phyloP scores from a whole-genome alignment of 257 asterid genomes.

The Solanum microdontum region DNA sequence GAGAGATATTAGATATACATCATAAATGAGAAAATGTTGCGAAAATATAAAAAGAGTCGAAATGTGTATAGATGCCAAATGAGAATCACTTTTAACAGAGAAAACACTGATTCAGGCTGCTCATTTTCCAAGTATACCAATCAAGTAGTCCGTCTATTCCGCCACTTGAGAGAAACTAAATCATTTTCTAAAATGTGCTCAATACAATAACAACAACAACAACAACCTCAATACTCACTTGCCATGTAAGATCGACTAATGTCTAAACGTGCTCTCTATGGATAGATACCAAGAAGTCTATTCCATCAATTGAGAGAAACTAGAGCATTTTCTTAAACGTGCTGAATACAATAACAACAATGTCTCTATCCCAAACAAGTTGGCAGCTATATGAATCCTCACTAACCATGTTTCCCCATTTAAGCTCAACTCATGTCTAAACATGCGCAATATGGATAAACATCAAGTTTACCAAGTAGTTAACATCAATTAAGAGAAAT shows the following conservation, averaged over 20 bases:
- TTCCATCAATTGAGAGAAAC: background rate
- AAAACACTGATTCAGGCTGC: background rate
- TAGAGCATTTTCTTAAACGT: background rate
- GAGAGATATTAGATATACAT: background rate
- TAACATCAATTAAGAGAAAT: background rate
- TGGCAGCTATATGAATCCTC: background rate
- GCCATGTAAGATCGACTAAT: background rate
- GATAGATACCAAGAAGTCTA: background rate
- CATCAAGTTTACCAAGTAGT: background rate
- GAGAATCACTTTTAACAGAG: background rate
- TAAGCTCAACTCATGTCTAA: background rate
- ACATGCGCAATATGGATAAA: background rate
- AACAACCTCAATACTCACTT: background rate
- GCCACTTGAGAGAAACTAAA: background rate
- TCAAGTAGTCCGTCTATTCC: background rate
- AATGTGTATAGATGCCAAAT: background rate
- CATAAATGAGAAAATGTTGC: background rate
- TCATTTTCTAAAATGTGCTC: background rate
- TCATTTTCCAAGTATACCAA: background rate
- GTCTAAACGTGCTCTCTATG: background rate
- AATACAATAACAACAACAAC: background rate
- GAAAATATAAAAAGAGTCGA: accelerated
- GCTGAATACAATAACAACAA: background rate
- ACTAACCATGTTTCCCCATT: background rate
- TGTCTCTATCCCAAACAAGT: background rate